Evolutionary conservation across 2,329 filamentous ascomycete genomes (phyloP), one percentile per base, ranked within the genome.

Genomic region (Drechslera avenae): DNA sequence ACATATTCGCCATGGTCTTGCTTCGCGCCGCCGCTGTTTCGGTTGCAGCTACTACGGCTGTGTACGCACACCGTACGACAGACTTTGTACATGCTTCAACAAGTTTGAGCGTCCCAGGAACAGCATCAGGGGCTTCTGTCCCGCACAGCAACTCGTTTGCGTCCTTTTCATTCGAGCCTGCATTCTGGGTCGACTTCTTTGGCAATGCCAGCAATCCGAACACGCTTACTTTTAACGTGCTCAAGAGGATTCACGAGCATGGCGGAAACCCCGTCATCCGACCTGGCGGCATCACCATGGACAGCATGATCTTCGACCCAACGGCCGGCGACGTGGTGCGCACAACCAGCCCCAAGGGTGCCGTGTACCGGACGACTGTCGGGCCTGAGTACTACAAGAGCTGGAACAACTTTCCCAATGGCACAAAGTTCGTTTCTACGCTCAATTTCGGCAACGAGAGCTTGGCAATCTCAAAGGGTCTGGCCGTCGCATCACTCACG

Each of bases 111-210:
- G 12, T 52, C 17, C 49, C 52, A n/a, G 26, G 45, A 7, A 45
- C 52, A 4, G 52, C 40, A 35, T 28, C 16, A 12, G 50, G 44
- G 10, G 44, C 50, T n/a, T 56, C 50, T 32, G 53, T 56, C 30
- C 40, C 35, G 10, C 50, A 56, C 19, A 49, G 34, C 35, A 56
- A 56, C 19, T 49, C 49, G 10, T 56, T 53, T 30, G 52, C 49
- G 3, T 53, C 52, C 9, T 56, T 56, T 34, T 56, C 50, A 1
- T 53, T 56, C 13, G 50, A 53, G 35, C 46, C 45, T 13, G 46
- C 53, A 12, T 56, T 54, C 50, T 56, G 50, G 53, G 50, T 54
- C 12, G 53, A 56, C 6, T 56, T 56, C 33, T 56, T 56, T 42
- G 46, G 53, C 10, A 50, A 50, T 30, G 41, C 54, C 5, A 54